Conservation (phyloP, 129 eudicot genomes). For the Centella asiatica region DNA sequence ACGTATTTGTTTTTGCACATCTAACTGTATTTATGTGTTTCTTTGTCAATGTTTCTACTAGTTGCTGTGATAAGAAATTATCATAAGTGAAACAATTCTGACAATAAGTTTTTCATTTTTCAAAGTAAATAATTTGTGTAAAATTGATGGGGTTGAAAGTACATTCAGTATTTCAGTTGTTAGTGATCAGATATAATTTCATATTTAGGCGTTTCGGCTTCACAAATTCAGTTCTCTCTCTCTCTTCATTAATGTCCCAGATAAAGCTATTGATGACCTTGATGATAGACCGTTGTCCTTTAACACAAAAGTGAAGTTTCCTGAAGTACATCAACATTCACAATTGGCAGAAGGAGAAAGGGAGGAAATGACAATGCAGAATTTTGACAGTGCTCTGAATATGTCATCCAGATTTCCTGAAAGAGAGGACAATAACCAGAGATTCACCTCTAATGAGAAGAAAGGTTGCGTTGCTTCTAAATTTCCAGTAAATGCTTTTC, state of each 20-base stretch:
- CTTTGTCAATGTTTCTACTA: neutral
- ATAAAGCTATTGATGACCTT: constrained; percentile 16
- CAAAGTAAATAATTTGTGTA: neutral
- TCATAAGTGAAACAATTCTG: neutral
- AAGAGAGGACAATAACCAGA: constrained; percentile 11
- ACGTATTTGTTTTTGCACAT: constrained; percentile 1
- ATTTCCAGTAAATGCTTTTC: neutral
- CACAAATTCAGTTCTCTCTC: neutral
- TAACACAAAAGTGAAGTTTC: constrained; percentile 3
- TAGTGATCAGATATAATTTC: neutral
- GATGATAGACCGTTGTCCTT: constrained; percentile 14
- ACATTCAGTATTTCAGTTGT: neutral
- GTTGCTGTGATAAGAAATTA: neutral
- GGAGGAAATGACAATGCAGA: constrained; percentile 8
- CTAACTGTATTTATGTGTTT: neutral
- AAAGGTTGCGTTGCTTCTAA: constrained; percentile 10
- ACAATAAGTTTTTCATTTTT: neutral
- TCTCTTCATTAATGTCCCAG: constrained; percentile 8
- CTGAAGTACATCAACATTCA: constrained; percentile 16
- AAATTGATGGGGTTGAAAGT: neutral
- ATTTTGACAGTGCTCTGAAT: constrained; percentile 5
- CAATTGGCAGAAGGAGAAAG: constrained; percentile 8
- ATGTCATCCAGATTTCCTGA: neutral
- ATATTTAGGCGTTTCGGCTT: neutral
- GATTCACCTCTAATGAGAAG: constrained; percentile 2